A percentile compares a stretch with the other conserved stretches of the same genome.
These are phyloP conservation scores for Penicillium atrosanguineum DNA, from an alignment of 495 filamentous ascomycete genomes.

Conservation along the genomic window DNA sequence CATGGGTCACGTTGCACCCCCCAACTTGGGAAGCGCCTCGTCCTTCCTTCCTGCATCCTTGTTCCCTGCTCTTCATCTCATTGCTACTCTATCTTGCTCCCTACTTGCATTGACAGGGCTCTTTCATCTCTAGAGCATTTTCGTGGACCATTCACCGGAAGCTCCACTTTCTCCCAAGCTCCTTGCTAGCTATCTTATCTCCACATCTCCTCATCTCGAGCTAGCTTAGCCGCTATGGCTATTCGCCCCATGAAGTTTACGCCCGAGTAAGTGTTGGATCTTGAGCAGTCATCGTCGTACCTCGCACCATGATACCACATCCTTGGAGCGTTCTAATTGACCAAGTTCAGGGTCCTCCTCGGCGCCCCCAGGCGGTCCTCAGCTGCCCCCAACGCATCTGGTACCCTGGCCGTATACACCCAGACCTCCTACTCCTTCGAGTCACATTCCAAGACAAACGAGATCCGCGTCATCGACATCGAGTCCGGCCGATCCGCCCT, in stretches of 20 bases:
- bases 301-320: not conserved
- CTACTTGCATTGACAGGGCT: not conserved
- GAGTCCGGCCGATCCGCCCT: slow-evolving; percentile 61
- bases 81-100: not conserved
- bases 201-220: slow-evolving; percentile 3
- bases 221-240: slow-evolving; percentile 49
- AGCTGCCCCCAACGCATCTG: slow-evolving; percentile 70
- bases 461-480: slow-evolving; percentile 75
- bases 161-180: not conserved
- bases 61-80: not conserved
- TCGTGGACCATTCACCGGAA: not conserved
- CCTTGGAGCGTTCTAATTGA: not conserved
- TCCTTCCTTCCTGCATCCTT: not conserved
- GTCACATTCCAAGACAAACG: slow-evolving; percentile 67
- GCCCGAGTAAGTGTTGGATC: slow-evolving; percentile 51
- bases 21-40: not conserved
- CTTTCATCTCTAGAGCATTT: not conserved
- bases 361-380: slow-evolving; percentile 77
- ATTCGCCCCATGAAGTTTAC: slow-evolving; percentile 69
- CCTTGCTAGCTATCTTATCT: slow-evolving; percentile 9
- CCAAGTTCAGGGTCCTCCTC: slow-evolving; percentile 60
- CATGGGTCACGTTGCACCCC: slow-evolving; percentile 20
- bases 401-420: slow-evolving; percentile 68
- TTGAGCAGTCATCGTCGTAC: not conserved
- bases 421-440: slow-evolving; percentile 82